These are phyloP conservation scores for Pestalotiopsis sp. DNA, from an alignment of 2,329 filamentous ascomycete genomes.

Conservation along the genomic window DNA sequence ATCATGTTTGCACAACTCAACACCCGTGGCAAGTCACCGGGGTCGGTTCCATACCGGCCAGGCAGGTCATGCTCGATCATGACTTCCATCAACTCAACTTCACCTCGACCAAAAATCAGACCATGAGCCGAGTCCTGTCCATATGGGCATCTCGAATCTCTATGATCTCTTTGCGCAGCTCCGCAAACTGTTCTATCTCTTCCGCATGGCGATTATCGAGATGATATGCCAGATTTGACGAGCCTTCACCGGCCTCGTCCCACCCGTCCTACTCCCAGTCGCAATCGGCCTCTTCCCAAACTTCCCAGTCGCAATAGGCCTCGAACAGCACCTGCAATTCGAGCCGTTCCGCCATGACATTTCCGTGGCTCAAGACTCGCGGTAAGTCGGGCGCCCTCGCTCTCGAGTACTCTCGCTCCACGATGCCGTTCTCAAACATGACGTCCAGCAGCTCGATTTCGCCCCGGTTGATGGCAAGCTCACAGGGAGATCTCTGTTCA, in stretches of 20 bases:
- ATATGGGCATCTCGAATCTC: background rate
- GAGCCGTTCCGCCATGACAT: background rate
- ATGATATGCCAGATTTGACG: too few relatives aligned
- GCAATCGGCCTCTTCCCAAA: too few relatives aligned
- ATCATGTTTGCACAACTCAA: background rate
- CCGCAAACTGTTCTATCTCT: background rate
- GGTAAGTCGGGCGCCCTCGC: background rate
- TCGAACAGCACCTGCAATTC: background rate
- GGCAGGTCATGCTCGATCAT: background rate
- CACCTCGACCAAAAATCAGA: background rate
- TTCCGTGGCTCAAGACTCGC: background rate
- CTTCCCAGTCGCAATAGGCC: too few relatives aligned
- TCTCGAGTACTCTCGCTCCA: background rate
- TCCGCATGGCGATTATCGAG: background rate
- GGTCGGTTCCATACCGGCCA: too few relatives aligned
- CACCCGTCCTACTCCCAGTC: too few relatives aligned
- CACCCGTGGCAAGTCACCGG: background rate
- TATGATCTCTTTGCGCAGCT: background rate
- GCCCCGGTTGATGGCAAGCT: background rate
- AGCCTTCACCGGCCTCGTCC: too few relatives aligned
- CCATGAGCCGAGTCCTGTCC: background rate
- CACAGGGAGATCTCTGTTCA: background rate
- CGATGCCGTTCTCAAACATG: background rate
- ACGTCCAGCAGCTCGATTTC: background rate
- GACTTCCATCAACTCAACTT: background rate